phyloP scores from a whole-genome alignment of 129 eudicot genomes.

The Tanacetum coccineum region DNA sequence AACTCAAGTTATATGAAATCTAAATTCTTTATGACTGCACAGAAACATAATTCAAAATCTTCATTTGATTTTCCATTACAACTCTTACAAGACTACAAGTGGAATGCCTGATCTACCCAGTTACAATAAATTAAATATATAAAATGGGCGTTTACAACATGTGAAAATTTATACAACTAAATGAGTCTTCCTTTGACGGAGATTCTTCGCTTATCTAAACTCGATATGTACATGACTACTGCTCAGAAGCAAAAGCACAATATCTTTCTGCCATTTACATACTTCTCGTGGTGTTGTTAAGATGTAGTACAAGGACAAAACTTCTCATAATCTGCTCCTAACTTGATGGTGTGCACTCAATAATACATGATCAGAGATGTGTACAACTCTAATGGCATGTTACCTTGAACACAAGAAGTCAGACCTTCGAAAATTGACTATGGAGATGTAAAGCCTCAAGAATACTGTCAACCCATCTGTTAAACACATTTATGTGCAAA shows the following conservation, averaged over 20 bases:
- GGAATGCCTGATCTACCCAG: background rate
- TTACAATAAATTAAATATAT: constrained; percentile 5
- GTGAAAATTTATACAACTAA: constrained; percentile 23
- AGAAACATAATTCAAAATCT: constrained; percentile 12
- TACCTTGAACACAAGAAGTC: background rate
- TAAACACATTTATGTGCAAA: constrained; percentile 6
- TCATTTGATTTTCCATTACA: constrained; percentile 13
- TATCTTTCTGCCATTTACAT: constrained; percentile 14
- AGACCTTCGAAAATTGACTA: constrained; percentile 44
- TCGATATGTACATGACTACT: constrained; percentile 11
- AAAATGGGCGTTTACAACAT: constrained; percentile 18
- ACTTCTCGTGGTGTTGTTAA: constrained; percentile 12
- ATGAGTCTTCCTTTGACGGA: background rate
- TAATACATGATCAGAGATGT: background rate
- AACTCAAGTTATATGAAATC: background rate
- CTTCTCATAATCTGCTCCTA: background rate
- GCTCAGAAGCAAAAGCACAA: constrained; percentile 17
- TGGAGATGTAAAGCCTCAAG: constrained; percentile 67
- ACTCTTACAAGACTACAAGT: constrained; percentile 9
- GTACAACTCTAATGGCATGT: background rate
- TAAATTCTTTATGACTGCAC: background rate
- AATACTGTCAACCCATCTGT: constrained; percentile 79
- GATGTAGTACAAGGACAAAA: constrained; percentile 1
- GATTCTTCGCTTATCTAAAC: background rate
- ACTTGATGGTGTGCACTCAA: constrained; percentile 8